Conservation (phyloP, 192 early-diverging fungal genomes). For the Coemansia sp. region DNA sequence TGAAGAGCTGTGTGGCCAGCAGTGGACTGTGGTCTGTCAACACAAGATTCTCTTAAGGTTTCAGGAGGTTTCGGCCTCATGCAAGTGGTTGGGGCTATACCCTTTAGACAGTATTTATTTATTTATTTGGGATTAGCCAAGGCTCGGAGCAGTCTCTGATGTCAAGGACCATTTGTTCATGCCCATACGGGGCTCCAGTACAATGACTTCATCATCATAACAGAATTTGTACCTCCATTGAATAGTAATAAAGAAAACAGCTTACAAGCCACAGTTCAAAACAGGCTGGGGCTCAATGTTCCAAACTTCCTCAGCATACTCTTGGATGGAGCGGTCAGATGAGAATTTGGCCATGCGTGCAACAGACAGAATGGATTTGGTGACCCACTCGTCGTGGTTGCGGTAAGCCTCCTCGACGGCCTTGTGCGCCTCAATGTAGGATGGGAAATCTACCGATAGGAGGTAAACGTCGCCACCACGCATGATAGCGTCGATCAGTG, state of each 20-base stretch:
- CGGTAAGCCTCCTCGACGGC: conserved; percentile 75
- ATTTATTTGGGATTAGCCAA: too few species aligned
- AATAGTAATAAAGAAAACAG: not conserved
- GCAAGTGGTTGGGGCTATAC: too few species aligned
- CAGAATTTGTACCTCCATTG: too few species aligned
- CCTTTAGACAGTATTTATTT: too few species aligned
- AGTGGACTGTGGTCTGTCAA: too few species aligned
- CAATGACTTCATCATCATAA: too few species aligned
- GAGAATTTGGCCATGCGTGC: conserved; percentile 96
- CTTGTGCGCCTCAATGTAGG: conserved; percentile 55
- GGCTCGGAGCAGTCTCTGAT: too few species aligned
- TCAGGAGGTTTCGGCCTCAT: too few species aligned
- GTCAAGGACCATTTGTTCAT: too few species aligned
- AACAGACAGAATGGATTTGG: conserved; percentile 86
- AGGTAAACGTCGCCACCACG: conserved; percentile 80
- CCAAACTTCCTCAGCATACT: conserved; percentile 96
- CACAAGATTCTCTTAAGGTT: too few species aligned
- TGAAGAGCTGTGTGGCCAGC: too few species aligned
- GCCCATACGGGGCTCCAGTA: too few species aligned
- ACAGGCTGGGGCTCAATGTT: conserved; percentile 66
- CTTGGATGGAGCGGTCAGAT: conserved; percentile 83
- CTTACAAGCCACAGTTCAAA: conserved; percentile 21
- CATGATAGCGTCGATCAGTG: conserved; percentile 76
- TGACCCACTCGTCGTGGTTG: conserved; percentile 81
- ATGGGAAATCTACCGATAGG: conserved; percentile 75